A percentile compares a stretch with the other conserved stretches of the same genome.
Evolutionary conservation across 305 asterid genomes (phyloP).

Genomic region (Coffea humblotiana): DNA sequence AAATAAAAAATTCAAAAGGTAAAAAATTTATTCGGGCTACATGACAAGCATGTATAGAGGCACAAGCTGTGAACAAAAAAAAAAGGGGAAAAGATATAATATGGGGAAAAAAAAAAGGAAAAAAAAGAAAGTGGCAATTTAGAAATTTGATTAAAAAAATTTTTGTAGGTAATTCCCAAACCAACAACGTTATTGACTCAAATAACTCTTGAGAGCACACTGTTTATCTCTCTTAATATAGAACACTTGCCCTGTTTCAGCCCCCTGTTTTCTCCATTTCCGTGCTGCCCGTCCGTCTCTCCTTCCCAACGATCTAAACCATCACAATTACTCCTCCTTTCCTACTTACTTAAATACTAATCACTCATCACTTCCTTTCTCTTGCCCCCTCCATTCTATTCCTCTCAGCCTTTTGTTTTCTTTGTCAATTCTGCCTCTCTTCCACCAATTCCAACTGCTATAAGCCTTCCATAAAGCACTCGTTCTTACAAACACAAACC

Average conservation of each 20-base stretch:
- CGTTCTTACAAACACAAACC: background rate
- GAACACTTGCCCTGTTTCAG: background rate
- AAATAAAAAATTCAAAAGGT: no score
- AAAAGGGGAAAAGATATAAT: no score
- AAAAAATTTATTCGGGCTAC: no score
- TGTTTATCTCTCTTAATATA: background rate
- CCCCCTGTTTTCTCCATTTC: no score
- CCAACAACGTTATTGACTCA: background rate
- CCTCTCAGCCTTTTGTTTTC: background rate
- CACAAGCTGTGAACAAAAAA: no score
- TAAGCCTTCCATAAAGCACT: background rate
- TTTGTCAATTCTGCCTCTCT: background rate
- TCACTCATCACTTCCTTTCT: background rate
- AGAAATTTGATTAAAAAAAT: background rate
- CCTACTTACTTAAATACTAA: no score
- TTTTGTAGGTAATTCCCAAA: background rate
- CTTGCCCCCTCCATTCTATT: background rate
- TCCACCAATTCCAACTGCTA: background rate
- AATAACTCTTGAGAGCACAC: background rate
- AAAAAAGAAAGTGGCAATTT: background rate
- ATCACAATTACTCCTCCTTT: background rate
- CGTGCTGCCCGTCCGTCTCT: no score
- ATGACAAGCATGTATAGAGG: no score
- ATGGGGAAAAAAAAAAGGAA: no score
- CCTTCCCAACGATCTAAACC: no score